A percentile compares a stretch with the other conserved stretches of the same genome.
phyloP scores from a whole-genome alignment of 345 rosid genomes.

The Schrenkiella parvula region DNA sequence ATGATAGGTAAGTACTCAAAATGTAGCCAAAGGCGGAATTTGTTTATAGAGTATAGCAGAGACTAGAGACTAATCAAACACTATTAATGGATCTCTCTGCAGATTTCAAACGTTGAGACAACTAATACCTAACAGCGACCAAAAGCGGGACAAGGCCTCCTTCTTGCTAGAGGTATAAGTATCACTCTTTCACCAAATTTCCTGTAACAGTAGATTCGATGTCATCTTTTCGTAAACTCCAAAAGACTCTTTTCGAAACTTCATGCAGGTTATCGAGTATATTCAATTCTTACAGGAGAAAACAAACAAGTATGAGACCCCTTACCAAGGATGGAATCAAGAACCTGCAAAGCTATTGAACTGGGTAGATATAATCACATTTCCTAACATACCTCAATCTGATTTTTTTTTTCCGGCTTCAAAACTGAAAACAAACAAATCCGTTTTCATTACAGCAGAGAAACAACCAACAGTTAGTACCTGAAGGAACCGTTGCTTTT shows the following conservation, averaged over 20 bases:
- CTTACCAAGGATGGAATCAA: slow-evolving; percentile 71
- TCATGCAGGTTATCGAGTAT: slow-evolving; percentile 80
- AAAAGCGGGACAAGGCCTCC: slow-evolving; percentile 95
- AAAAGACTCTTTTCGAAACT: neutral
- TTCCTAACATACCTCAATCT: neutral
- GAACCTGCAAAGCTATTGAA: slow-evolving; percentile 62
- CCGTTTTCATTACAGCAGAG: slow-evolving; percentile 33
- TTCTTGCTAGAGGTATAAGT: slow-evolving; percentile 81
- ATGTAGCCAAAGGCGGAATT: neutral
- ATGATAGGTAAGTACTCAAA: slow-evolving; percentile 58
- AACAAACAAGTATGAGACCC: slow-evolving; percentile 62
- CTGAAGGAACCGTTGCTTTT: slow-evolving; percentile 45
- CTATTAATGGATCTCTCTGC: slow-evolving; percentile 22
- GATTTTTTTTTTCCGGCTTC: neutral
- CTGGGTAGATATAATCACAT: slow-evolving; percentile 50
- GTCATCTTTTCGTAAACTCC: neutral
- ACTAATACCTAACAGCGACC: slow-evolving; percentile 85
- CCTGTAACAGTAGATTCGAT: neutral
- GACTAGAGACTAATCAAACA: neutral
- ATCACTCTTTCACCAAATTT: neutral
- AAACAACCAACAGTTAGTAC: slow-evolving; percentile 42
- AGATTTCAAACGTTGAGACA: slow-evolving; percentile 93
- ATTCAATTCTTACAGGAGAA: slow-evolving; percentile 88
- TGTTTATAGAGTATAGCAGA: neutral
- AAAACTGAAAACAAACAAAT: neutral